Evolutionary conservation across 2,329 filamentous ascomycete species (phyloP).

Genomic region (Diplodia scrobiculata): DNA sequence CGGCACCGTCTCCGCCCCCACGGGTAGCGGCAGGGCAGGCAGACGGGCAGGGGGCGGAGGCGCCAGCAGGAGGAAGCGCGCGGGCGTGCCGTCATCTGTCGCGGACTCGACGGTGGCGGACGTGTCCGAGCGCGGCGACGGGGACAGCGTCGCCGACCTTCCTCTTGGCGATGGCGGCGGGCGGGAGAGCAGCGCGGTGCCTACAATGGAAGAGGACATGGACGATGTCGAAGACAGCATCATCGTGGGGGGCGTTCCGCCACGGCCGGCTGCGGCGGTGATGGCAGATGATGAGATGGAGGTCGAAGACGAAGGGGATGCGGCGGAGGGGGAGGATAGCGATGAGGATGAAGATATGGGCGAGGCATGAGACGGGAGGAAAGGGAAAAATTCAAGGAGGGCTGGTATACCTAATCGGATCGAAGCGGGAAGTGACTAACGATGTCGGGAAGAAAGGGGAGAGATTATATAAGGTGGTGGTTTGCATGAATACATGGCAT

Average conservation of each 20-base stretch:
- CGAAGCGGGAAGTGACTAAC: too few relatives aligned
- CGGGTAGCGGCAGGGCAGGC: background rate
- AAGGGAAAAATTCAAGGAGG: background rate
- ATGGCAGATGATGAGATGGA: slow-evolving; percentile 21
- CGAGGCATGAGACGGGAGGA: background rate
- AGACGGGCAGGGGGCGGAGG: slow-evolving; percentile 1
- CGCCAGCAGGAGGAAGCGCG: slow-evolving; percentile 11
- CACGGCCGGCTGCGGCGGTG: background rate
- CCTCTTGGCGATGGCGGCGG: background rate
- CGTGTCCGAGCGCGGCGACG: slow-evolving; percentile 3
- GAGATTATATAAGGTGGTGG: background rate
- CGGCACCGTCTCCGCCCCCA: background rate
- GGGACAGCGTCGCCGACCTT: slow-evolving; percentile 12
- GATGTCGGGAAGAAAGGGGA: background rate
- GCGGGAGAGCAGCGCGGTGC: slow-evolving; percentile 22
- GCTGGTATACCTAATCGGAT: background rate
- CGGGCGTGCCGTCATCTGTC: background rate
- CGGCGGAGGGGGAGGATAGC: slow-evolving; percentile 35
- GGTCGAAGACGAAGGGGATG: slow-evolving; percentile 10
- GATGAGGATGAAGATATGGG: slow-evolving; percentile 38
- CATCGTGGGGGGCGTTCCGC: background rate
- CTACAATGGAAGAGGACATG: slow-evolving; percentile 21
- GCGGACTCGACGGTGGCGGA: slow-evolving; percentile 7
- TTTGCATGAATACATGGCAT: background rate
- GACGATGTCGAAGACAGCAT: background rate